These are phyloP conservation scores for Boletus rubroflammeus DNA, from an alignment of 768 basidiomycete species.

Conservation along the genomic window DNA sequence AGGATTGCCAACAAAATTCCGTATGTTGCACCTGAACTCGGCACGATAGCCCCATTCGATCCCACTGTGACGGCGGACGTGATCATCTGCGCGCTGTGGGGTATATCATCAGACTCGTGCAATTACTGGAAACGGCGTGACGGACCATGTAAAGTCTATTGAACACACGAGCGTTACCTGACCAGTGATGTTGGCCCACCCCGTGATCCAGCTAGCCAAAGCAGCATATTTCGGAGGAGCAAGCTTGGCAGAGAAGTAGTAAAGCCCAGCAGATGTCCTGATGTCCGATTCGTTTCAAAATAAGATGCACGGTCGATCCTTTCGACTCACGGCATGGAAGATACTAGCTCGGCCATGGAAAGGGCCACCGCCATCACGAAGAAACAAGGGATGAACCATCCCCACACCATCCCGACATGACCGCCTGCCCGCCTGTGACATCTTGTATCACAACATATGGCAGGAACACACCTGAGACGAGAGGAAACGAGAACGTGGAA, in stretches of 20 bases:
- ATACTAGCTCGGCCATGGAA: slow-evolving; percentile 70
- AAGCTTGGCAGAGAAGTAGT: slow-evolving; percentile 75
- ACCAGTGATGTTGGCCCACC: slow-evolving; percentile 74
- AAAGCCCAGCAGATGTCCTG: slow-evolving; percentile 75
- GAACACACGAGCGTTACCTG: slow-evolving; percentile 68
- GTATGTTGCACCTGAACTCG: slow-evolving; percentile 61
- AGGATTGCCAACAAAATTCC: slow-evolving; percentile 65
- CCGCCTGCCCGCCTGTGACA: slow-evolving; percentile 43
- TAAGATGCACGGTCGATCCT: background rate
- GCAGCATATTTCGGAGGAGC: slow-evolving; percentile 60
- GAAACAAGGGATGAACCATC: slow-evolving; percentile 68
- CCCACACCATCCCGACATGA: slow-evolving; percentile 75
- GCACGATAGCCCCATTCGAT: slow-evolving; percentile 48
- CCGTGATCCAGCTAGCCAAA: slow-evolving; percentile 55
- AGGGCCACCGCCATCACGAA: slow-evolving; percentile 67
- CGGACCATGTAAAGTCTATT: slow-evolving; percentile 69
- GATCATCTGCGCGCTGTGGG: slow-evolving; percentile 66
- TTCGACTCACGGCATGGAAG: slow-evolving; percentile 67
- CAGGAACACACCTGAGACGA: slow-evolving; percentile 49
- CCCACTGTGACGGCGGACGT: slow-evolving; percentile 63
- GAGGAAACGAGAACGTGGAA: slow-evolving; percentile 61
- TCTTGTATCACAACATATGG: background rate
- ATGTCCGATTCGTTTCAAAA: background rate
- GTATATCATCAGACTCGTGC: background rate
- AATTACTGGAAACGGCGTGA: background rate